phyloP scores from a whole-genome alignment of 345 rosid genomes.

The Cochlearia excelsa region DNA sequence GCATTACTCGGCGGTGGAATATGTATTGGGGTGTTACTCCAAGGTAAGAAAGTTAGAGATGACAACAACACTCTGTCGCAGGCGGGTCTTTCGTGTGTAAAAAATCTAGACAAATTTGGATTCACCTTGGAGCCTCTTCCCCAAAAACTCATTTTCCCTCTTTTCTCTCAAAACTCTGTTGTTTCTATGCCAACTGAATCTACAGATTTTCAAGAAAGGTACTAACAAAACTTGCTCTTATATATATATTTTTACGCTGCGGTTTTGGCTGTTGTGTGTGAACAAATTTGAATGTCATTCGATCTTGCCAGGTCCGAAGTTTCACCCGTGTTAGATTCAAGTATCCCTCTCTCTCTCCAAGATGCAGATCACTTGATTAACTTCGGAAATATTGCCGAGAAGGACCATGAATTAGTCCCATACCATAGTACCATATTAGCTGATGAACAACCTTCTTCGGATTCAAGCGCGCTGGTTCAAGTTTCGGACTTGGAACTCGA shows the following conservation, averaged over 20 bases:
- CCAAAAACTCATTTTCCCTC: slow-evolving; percentile 37
- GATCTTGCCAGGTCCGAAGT: slow-evolving; percentile 48
- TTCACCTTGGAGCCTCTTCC: slow-evolving; percentile 73
- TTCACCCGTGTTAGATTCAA: slow-evolving; percentile 39
- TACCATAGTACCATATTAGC: slow-evolving; percentile 40
- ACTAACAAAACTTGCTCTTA: slow-evolving; percentile 22
- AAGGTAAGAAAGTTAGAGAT: slow-evolving; percentile 91
- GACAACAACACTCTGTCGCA: slow-evolving; percentile 72
- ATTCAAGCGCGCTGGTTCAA: slow-evolving; percentile 63
- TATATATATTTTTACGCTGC: background rate
- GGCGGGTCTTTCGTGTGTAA: slow-evolving; percentile 67
- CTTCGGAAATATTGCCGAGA: slow-evolving; percentile 37
- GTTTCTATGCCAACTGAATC: slow-evolving; percentile 35
- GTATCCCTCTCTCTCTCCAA: slow-evolving; percentile 25
- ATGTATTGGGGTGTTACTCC: slow-evolving; percentile 70
- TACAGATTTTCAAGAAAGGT: slow-evolving; percentile 48
- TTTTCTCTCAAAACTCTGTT: slow-evolving; percentile 46
- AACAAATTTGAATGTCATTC: slow-evolving; percentile 2
- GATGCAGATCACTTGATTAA: slow-evolving; percentile 29
- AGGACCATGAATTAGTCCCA: slow-evolving; percentile 44
- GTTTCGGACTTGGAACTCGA: slow-evolving; percentile 42
- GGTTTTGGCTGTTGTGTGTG: no score
- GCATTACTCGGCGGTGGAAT: slow-evolving; percentile 76
- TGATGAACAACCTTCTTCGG: slow-evolving; percentile 41
- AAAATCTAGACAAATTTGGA: slow-evolving; percentile 60